Conservation (phyloP, 192 early-diverging fungal species). For the Jimgerdemannia flammicorona region DNA sequence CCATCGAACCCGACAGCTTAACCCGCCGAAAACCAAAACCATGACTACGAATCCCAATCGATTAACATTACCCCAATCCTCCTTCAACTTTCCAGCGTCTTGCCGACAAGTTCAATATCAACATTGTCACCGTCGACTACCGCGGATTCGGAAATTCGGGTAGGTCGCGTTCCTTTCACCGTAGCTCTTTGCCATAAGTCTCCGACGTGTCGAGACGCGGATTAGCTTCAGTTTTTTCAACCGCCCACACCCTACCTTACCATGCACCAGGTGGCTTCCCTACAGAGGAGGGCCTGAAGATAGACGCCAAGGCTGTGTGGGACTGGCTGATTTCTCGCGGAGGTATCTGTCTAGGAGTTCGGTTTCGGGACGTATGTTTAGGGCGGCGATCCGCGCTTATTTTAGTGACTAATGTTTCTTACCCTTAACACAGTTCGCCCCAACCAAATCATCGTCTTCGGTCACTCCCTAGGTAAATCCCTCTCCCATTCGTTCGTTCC, state of each 20-base stretch:
- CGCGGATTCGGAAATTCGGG: slow-evolving; percentile 39
- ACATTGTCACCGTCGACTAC: slow-evolving; percentile 32
- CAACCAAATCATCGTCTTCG: slow-evolving; percentile 21
- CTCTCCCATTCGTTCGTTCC: not conserved
- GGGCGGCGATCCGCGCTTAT: too few relatives aligned
- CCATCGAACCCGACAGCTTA: too few relatives aligned
- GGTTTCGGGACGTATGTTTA: too few relatives aligned
- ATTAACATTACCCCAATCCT: not conserved
- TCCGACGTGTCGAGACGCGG: too few relatives aligned
- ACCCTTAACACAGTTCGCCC: not conserved
- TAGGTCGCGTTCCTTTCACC: not conserved
- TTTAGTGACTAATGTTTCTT: too few relatives aligned
- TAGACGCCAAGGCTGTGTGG: slow-evolving; percentile 24
- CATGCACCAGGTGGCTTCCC: slow-evolving; percentile 8
- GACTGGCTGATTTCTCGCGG: slow-evolving; percentile 10
- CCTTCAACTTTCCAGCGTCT: not conserved
- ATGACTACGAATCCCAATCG: too few relatives aligned
- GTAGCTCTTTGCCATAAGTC: not conserved
- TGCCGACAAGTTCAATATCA: slow-evolving; percentile 15
- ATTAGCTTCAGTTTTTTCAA: too few relatives aligned
- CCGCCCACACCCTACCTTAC: too few relatives aligned
- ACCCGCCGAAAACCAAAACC: too few relatives aligned
- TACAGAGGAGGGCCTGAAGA: slow-evolving; percentile 22
- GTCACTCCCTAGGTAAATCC: slow-evolving; percentile 28
- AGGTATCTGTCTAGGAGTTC: not conserved